A percentile compares a stretch with the other conserved stretches of the same genome.
Evolutionary conservation across 768 basidiomycete genomes (phyloP).

Genomic region (Thelephora aurantiotincta): DNA sequence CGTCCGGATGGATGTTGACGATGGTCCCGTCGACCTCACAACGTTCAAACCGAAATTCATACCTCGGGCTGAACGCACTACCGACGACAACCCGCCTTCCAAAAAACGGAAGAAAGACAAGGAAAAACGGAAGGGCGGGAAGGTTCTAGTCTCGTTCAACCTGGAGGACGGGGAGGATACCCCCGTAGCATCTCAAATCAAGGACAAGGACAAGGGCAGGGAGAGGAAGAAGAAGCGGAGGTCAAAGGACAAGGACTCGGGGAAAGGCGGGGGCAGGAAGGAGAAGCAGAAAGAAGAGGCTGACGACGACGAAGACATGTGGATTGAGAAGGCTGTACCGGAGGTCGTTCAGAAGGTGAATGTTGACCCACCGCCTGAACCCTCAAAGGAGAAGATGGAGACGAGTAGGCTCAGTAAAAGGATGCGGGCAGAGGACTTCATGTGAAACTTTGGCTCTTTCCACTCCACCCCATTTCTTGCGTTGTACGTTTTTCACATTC

Average conservation of each 20-base stretch:
- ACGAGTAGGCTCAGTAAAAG: too few species aligned
- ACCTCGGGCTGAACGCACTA: conserved; percentile 32
- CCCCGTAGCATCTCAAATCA: conserved; percentile 14
- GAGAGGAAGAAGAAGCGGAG: conserved; percentile 13
- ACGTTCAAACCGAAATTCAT: conserved; percentile 87
- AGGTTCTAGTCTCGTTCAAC: conserved; percentile 61
- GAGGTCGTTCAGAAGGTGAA: conserved; percentile 25
- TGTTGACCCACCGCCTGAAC: too few species aligned
- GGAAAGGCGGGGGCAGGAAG: conserved; percentile 18
- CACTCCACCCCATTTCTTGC: too few species aligned
- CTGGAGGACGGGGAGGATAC: conserved; percentile 33
- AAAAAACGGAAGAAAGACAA: conserved; percentile 27
- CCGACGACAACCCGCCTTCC: conserved; percentile 16
- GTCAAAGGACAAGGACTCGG: conserved; percentile 15
- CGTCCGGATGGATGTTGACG: neutral
- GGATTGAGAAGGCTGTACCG: conserved; percentile 52
- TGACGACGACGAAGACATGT: conserved; percentile 40
- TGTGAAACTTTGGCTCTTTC: too few species aligned
- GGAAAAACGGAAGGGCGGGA: conserved; percentile 30
- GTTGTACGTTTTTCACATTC: too few species aligned
- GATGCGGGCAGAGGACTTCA: too few species aligned
- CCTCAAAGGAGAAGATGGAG: too few species aligned
- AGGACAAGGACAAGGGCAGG: conserved; percentile 15
- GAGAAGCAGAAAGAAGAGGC: conserved; percentile 29
- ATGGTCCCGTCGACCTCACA: conserved; percentile 31